These are phyloP conservation scores for Xylariaceae sp. DNA, from an alignment of 2,329 filamentous ascomycete species.

Conservation along the genomic window DNA sequence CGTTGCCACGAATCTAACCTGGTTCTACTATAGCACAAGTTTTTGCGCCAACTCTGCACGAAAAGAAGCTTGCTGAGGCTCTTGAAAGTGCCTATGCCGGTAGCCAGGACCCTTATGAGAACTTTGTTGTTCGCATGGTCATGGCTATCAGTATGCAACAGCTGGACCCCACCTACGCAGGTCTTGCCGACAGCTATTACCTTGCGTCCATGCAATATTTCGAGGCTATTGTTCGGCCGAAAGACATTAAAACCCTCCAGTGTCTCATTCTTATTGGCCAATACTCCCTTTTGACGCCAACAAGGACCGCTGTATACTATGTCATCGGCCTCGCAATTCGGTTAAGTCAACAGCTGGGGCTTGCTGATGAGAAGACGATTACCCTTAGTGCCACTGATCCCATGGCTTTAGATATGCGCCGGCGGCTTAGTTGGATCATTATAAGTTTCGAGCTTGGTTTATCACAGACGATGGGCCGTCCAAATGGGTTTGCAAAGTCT, in stretches of 20 bases:
- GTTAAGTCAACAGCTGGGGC: slow-evolving; percentile 81
- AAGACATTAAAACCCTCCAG: slow-evolving; percentile 86
- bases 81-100: slow-evolving; percentile 78
- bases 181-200: slow-evolving; percentile 91
- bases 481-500: slow-evolving; percentile 76
- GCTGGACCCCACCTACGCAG: slow-evolving; percentile 83
- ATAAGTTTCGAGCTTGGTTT: slow-evolving; percentile 85
- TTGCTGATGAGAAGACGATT: slow-evolving; percentile 87
- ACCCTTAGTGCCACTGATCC: slow-evolving; percentile 61
- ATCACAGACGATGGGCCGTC: slow-evolving; percentile 81
- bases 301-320: slow-evolving; percentile 88
- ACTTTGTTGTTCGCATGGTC: slow-evolving; percentile 86
- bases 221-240: slow-evolving; percentile 77
- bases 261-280: slow-evolving; percentile 83
- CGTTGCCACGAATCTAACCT: slow-evolving; percentile 23
- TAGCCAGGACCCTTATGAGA: slow-evolving; percentile 73
- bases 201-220: slow-evolving; percentile 81
- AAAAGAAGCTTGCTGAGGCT: slow-evolving; percentile 71
- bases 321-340: slow-evolving; percentile 83
- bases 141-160: slow-evolving; percentile 94
- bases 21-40: slow-evolving; percentile 67
- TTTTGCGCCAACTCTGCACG: slow-evolving; percentile 83
- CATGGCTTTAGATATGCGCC: slow-evolving; percentile 81
- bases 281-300: slow-evolving; percentile 90
- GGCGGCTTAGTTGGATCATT: slow-evolving; percentile 83